Evolutionary conservation across 2,329 filamentous ascomycete genomes (phyloP).

Genomic region (Aotearoamyces nothofagi): DNA sequence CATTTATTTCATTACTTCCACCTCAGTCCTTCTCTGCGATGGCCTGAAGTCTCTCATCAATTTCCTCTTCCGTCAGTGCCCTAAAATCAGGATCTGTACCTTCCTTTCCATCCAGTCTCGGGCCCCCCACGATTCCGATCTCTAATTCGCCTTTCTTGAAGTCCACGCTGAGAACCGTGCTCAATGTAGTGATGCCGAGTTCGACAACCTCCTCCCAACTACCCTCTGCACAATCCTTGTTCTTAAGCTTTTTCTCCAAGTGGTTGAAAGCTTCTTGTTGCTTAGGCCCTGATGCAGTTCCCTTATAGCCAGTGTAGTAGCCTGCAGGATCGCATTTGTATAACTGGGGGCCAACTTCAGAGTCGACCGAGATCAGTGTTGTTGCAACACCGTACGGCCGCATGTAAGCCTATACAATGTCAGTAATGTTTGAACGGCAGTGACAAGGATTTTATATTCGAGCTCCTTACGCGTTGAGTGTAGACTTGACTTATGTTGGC

Average conservation of each 20-base stretch:
- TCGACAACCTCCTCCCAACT: conserved; percentile 97
- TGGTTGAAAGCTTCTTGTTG: conserved; percentile 98
- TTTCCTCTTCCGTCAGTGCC: conserved; percentile 89
- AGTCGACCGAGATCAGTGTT: conserved; percentile 86
- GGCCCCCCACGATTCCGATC: conserved; percentile 90
- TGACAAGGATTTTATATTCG: too few species aligned
- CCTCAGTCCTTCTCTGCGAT: conserved; percentile 95
- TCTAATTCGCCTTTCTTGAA: conserved; percentile 99
- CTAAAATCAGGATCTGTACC: conserved; percentile 70
- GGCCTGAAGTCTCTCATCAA: conserved; percentile 92
- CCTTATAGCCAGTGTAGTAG: conserved; percentile 98
- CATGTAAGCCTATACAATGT: conserved; percentile 67
- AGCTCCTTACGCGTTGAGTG: conserved; percentile 67
- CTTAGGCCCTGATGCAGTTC: conserved; percentile 91
- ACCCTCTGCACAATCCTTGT: conserved; percentile 88
- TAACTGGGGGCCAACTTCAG: conserved; percentile 81
- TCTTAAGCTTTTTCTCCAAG: conserved; percentile 98
- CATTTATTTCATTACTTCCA: too few species aligned
- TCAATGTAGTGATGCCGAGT: conserved; percentile 86
- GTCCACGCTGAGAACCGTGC: conserved; percentile 93
- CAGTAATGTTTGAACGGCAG: conserved; percentile 3
- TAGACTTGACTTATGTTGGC: conserved; percentile 99
- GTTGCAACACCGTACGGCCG: conserved; percentile 90
- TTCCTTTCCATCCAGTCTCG: conserved; percentile 66
- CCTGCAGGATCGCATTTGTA: conserved; percentile 98